Evolutionary conservation across 305 asterid species (phyloP), one percentile per base, ranked within the genome.

Genomic region (Fraxinus greggii): DNA sequence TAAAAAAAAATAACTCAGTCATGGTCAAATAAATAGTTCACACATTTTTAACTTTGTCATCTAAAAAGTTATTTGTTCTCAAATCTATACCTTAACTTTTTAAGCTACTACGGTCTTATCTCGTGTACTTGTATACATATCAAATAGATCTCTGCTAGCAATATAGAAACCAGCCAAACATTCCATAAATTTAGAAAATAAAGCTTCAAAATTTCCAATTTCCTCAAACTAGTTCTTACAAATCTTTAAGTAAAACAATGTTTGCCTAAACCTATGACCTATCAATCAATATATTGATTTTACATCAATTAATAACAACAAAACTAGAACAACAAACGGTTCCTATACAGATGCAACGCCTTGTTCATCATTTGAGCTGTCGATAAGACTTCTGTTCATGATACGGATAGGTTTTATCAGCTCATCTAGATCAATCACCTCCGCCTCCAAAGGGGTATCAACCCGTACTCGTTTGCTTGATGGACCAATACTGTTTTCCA

Each of bases 371-470:
- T 78, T 81, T 3, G 84, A 81, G 83, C 84, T 78, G 74, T 72
- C 84, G 65, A 79, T 79, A 36, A 83, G 76, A 40, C 24, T 79
- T 35, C 76, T 83, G 77, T 87, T 85, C 89, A 88, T 76, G 38
- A 89, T 75, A 0, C 83, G 84, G 79, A 86, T 51, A 78, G 88
- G 85, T 80, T 84, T 86, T 38, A 80, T 85, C 77, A 86, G 83
- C 75, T 86, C 91, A 40, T 85, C 88, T 28, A 38, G 61, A 69
- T 86, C 85, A 24, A 65, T 84, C 69, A 61, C 73, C 24, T 77
- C 81, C 32, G 81, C 76, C 73, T 84, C 89, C 17, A 77, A 40
- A 35, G 78, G 59, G 63, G 54, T 80, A 7, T 79, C 81, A 29
- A 87, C 85, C 61, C 80, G 75, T 7, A 36, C 72, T 73, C 80